Evolutionary conservation across 768 basidiomycete genomes (phyloP).

Genomic region (Lactarius pseudohatsudake): DNA sequence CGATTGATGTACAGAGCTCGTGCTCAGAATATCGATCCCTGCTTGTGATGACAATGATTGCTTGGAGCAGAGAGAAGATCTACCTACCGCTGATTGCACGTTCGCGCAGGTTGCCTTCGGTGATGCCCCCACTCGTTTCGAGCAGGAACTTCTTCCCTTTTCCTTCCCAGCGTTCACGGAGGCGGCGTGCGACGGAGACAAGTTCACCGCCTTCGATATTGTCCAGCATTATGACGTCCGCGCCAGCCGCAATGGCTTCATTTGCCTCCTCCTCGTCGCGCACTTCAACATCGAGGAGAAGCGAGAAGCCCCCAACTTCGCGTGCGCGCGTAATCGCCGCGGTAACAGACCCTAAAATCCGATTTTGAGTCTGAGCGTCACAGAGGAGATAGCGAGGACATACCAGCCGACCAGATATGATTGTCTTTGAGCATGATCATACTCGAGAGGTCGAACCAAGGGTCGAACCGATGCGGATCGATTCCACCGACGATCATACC

Average conservation of each 20-base stretch:
- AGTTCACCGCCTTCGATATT: slow-evolving; percentile 84
- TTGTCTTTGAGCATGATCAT: slow-evolving; percentile 99
- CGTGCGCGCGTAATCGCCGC: slow-evolving; percentile 84
- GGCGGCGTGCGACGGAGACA: slow-evolving; percentile 57
- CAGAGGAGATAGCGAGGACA: slow-evolving; percentile 25
- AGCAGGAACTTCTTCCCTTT: slow-evolving; percentile 77
- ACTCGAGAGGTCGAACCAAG: slow-evolving; percentile 93
- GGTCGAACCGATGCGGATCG: slow-evolving; percentile 90
- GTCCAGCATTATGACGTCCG: slow-evolving; percentile 94
- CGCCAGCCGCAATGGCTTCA: slow-evolving; percentile 96
- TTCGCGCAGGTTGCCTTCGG: slow-evolving; percentile 78
- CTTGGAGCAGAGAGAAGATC: not conserved
- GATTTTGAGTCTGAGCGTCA: not conserved
- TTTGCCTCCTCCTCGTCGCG: slow-evolving; percentile 85
- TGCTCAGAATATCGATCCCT: slow-evolving; percentile 96
- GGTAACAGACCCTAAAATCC: slow-evolving; percentile 76
- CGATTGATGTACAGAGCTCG: slow-evolving; percentile 86
- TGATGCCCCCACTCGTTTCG: slow-evolving; percentile 95
- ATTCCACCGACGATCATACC: slow-evolving; percentile 98
- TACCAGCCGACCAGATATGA: slow-evolving; percentile 96
- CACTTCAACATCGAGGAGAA: slow-evolving; percentile 93
- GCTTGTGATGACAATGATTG: slow-evolving; percentile 13
- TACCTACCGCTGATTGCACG: slow-evolving; percentile 78
- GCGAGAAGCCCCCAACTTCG: slow-evolving; percentile 85
- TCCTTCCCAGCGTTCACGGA: slow-evolving; percentile 80